Base-by-base conservation (phyloP, 192 early-diverging fungal genomes). In the Haplosporangium gracile region DNA sequence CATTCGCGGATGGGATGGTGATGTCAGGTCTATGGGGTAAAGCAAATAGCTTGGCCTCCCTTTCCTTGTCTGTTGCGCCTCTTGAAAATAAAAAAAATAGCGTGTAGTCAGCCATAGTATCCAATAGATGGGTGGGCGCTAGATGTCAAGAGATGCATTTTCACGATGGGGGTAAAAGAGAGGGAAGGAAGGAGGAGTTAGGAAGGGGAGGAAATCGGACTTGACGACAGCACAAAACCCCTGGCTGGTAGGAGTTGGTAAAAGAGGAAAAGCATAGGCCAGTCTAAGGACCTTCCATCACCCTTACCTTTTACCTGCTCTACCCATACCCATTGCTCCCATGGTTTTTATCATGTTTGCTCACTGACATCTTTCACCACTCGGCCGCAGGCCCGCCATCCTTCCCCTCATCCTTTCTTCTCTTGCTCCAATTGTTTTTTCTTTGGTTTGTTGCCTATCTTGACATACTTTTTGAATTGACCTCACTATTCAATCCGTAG, bases 391-490 rank as follows among this genome's bases (percentile, higher is more conserved):
- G 49, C 5, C 49, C 49, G 49, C 20, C 49, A 51, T 51, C 49
- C 16, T 5, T 51, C 16, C 49, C 49, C 18, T 51, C 18, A 51
- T 45, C 18, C 49, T 18, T 22, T 15, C 60, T 15, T 29, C 60
- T 34, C n/a, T 39, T 63, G 34, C 26, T 34, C 40, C 11, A 16
- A 45, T 26, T 43, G n/a, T 65, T 43, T 16, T 11, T 75, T 38
- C 24, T 15, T 51, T 39, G 16, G 51, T 29, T 32, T 9, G 60
- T 65, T 65, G 24, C 75, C 75, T 76, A 76, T 76, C 75, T 76
- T 43, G 38, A 76, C 34, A 76, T 68, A 76, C 39, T 76, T 76
- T 15, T 26, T 76, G 55, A 76, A 76, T 76, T 45, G 39, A 16
- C 0, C 4, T 13, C 16, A 1, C 75, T 57, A 76, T 76, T 76